Percentiles rank a stretch among this genome's conserved stretches.
phyloP scores from a whole-genome alignment of 345 rosid genomes.

The Carallia pectinifolia region DNA sequence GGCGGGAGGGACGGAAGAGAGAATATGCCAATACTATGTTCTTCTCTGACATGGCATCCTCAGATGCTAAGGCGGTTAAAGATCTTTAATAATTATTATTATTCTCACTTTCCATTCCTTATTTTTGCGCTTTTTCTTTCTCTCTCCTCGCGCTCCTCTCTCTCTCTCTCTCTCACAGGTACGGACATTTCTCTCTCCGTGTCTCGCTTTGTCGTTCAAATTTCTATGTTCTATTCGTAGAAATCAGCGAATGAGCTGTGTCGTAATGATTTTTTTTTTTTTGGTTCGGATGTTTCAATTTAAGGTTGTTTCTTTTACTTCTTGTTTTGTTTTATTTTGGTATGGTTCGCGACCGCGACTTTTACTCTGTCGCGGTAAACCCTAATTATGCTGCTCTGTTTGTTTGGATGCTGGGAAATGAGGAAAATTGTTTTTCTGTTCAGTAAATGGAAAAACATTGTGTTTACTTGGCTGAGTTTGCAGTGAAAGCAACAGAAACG shows the following conservation, averaged over 20 bases:
- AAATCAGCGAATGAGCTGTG: no score
- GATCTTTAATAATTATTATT: background rate
- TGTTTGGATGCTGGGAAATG: background rate
- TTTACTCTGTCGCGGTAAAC: conserved; percentile 4
- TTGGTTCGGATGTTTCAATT: background rate
- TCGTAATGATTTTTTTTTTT: background rate
- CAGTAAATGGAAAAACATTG: background rate
- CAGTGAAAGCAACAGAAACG: no score
- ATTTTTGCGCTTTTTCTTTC: background rate
- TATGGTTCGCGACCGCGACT: background rate
- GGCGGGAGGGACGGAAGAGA: conserved; percentile 10
- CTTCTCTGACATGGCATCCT: conserved; percentile 28
- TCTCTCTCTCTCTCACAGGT: background rate
- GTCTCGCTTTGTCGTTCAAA: background rate
- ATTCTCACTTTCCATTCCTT: conserved; percentile 11
- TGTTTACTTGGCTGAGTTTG: background rate
- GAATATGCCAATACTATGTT: conserved; percentile 31
- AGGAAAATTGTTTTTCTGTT: background rate
- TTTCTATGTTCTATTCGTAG: background rate
- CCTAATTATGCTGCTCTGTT: conserved; percentile 16
- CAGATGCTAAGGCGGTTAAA: conserved; percentile 26
- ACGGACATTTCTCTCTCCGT: background rate
- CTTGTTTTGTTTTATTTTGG: background rate
- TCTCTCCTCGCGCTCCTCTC: background rate
- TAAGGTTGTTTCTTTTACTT: background rate